Evolutionary conservation across 1,284 basidiomycete species (phyloP).

Genomic region (Moesziomyces parantarcticus): DNA sequence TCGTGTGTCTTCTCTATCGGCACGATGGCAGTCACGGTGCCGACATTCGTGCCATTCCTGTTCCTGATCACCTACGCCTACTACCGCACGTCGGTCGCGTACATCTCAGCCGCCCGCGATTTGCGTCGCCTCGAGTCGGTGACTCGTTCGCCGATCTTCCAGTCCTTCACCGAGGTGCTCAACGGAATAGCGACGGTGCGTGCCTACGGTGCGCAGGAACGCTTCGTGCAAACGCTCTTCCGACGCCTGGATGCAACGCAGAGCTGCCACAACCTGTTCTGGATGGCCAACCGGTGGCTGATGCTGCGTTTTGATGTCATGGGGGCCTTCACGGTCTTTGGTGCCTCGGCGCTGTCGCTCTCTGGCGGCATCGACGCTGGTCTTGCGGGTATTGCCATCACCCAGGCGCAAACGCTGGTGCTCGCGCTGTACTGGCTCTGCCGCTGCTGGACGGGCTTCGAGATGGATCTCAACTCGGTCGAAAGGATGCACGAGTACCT

Average conservation of each 20-base stretch:
- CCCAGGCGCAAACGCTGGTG: conserved; percentile 48
- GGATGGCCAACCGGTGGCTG: conserved; percentile 56
- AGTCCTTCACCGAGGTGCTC: conserved; percentile 67
- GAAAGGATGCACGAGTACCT: conserved; percentile 71
- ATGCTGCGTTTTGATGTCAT: conserved; percentile 68
- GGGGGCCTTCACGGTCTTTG: conserved; percentile 70
- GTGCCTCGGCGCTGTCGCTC: conserved; percentile 70
- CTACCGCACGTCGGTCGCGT: conserved; percentile 69
- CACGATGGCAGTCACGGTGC: conserved; percentile 58
- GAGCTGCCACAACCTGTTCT: conserved; percentile 61
- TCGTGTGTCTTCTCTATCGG: conserved; percentile 66
- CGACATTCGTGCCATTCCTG: conserved; percentile 69
- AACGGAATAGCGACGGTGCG: conserved; percentile 71
- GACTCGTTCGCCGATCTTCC: conserved; percentile 66
- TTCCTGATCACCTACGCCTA: conserved; percentile 69
- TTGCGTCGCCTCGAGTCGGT: conserved; percentile 67
- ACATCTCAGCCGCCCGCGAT: conserved; percentile 71
- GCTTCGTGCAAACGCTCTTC: conserved; percentile 70
- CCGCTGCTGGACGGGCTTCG: conserved; percentile 55
- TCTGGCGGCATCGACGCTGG: conserved; percentile 39
- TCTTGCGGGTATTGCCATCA: conserved; percentile 50
- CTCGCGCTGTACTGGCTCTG: conserved; percentile 70
- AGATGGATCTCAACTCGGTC: conserved; percentile 70
- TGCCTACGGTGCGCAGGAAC: conserved; percentile 71
- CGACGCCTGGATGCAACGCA: conserved; percentile 70